These are phyloP conservation scores for Flaveria trinervia DNA, from an alignment of 129 eudicot species.

Conservation along the genomic window DNA sequence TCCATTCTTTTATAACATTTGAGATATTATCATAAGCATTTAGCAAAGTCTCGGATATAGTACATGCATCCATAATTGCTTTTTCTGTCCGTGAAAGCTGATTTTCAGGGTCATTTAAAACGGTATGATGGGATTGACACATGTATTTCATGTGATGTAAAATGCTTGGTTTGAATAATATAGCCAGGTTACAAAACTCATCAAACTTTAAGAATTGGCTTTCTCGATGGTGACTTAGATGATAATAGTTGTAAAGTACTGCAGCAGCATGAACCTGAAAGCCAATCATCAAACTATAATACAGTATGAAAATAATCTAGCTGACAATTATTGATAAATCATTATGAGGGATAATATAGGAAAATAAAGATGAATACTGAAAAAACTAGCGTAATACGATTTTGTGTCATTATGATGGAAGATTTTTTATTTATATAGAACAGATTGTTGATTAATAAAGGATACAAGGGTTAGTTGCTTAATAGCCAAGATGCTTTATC, in stretches of 20 bases:
- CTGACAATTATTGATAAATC: not conserved
- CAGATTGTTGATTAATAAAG: not conserved
- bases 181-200: constrained; percentile 71
- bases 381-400: not conserved
- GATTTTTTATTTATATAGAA: not conserved
- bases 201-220: constrained; percentile 51
- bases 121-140: constrained; percentile 28
- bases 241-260: constrained; percentile 85
- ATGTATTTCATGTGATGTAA: constrained; percentile 49
- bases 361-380: not conserved
- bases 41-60: constrained; percentile 51
- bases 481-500: too few species aligned
- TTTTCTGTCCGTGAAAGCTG: constrained; percentile 71
- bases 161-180: constrained; percentile 52
- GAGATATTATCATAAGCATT: constrained; percentile 54
- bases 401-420: not conserved
- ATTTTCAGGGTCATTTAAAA: constrained; percentile 37
- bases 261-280: constrained; percentile 86
- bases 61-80: constrained; percentile 70
- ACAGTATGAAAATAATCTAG: not conserved
- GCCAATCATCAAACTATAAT: not conserved
- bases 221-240: constrained; percentile 51
- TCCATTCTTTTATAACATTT: constrained; percentile 45
- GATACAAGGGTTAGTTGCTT: not conserved
- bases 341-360: not conserved